Base-by-base conservation (phyloP, 106 monocot species). In the Acorus gramineus region DNA sequence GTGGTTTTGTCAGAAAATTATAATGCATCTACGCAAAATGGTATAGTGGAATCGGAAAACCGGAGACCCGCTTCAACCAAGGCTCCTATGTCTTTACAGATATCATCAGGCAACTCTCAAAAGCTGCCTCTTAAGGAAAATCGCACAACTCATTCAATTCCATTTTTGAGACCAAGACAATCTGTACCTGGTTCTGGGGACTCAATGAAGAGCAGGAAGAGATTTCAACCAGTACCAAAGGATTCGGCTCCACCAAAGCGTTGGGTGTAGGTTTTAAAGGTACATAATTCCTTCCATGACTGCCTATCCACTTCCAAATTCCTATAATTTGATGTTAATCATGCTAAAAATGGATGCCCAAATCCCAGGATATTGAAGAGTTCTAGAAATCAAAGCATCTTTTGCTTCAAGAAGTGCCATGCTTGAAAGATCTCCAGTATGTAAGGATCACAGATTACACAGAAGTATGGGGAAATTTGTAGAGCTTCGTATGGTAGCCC, bases 51-150 rank as follows among this genome's bases (percentile, higher is more conserved):
- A 46, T 7, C 13, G 2, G 42, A 62, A 10, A 60, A 10, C 52
- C 62, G 53, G 7, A 60, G 11, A 42, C 14, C 58, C 12, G 55
- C 53, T 5, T 62, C 68, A 51, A 12, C 11, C 11, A 69, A 65
- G 45, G 6, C 47, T 55, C 14, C 46, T 2, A 56, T 9, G 13
- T 44, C 53, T 52, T 63, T 61, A 0, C 46, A 55, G 7, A 61
- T 55, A 60, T 60, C 64, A 53, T 9, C 11, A 13, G 56, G 66
- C 52, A 62, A 48, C 42, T 50, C 44, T 4, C 8, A 5, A 7
- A 61, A 55, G 61, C 73, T 59, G 28, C 67, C 68, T 60, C 57
- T 73, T 13, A 74, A 71, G 53, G 71, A 66, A 46, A 76, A 58
- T 56, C 44, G 14, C 2, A 49, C 58, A 14, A 75, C 46, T 71